Evolutionary conservation across 1,284 basidiomycete species (phyloP).

Genomic region (Moesziomyces sp.): DNA sequence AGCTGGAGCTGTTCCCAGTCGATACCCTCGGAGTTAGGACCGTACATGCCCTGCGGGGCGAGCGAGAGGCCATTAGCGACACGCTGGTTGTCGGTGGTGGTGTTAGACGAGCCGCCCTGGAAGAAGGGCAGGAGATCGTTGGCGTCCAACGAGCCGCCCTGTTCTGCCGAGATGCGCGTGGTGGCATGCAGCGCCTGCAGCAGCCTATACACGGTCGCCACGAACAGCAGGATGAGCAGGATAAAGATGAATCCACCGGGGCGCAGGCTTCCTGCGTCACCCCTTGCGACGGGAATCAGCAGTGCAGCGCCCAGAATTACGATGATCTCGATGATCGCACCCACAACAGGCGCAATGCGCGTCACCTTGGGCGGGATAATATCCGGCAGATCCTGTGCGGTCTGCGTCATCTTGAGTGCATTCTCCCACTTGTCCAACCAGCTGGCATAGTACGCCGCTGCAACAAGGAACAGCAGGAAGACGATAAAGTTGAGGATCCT

Average conservation of each 20-base stretch:
- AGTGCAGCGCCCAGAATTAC: slow-evolving; percentile 46
- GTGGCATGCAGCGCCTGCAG: slow-evolving; percentile 49
- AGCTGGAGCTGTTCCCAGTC: slow-evolving; percentile 51
- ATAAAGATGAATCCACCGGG: slow-evolving; percentile 50
- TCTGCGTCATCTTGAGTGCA: slow-evolving; percentile 35
- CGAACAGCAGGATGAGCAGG: slow-evolving; percentile 45
- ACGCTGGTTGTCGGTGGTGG: slow-evolving; percentile 19
- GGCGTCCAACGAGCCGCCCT: slow-evolving; percentile 20
- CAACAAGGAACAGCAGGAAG: slow-evolving; percentile 49
- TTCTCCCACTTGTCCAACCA: slow-evolving; percentile 47
- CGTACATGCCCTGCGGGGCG: slow-evolving; percentile 55
- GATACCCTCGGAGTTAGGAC: slow-evolving; percentile 39
- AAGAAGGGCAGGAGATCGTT: slow-evolving; percentile 47
- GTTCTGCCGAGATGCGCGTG: slow-evolving; percentile 30
- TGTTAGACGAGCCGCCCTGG: slow-evolving; percentile 23
- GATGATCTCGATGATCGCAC: slow-evolving; percentile 32
- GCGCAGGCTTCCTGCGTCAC: slow-evolving; percentile 30
- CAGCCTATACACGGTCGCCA: slow-evolving; percentile 41
- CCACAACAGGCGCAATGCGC: slow-evolving; percentile 46
- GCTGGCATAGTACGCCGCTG: slow-evolving; percentile 35
- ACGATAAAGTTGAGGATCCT: slow-evolving; percentile 52
- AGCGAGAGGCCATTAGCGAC: slow-evolving; percentile 33
- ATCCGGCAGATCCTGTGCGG: slow-evolving; percentile 32
- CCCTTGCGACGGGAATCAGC: slow-evolving; percentile 50
- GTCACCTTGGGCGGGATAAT: slow-evolving; percentile 34